Conservation (phyloP, 371 early-diverging fungal genomes). For the Dinochytrium kinnereticum region DNA sequence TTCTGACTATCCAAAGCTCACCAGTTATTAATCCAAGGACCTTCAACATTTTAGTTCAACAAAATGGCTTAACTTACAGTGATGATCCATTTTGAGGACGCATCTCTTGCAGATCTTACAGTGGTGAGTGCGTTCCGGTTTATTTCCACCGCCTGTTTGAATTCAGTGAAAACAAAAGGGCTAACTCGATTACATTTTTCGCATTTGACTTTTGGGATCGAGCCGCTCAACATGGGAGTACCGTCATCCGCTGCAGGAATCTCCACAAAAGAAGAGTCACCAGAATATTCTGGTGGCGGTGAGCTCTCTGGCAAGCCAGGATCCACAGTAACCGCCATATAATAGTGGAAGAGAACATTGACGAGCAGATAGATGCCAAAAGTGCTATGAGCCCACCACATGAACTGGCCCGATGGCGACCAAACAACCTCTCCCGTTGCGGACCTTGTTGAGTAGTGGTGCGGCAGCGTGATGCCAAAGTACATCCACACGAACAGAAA, state of each 20-base stretch:
- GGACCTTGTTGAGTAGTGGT: not conserved
- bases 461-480: conserved; percentile 32
- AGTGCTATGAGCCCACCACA: conserved; percentile 11
- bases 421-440: not conserved
- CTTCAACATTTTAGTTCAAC: not conserved
- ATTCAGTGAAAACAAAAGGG: too few relatives aligned
- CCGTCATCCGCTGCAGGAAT: too few relatives aligned
- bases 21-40: conserved; percentile 43
- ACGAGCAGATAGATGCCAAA: conserved; percentile 37
- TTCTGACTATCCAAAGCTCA: not conserved
- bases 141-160: conserved; percentile 33
- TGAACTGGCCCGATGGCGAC: not conserved
- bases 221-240: not conserved
- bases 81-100: conserved; percentile 32
- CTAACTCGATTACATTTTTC: conserved; percentile 4
- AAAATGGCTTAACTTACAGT: conserved; percentile 21
- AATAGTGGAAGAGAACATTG: conserved; percentile 44
- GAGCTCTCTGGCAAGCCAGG: conserved; percentile 39
- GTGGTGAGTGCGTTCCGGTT: conserved; percentile 92
- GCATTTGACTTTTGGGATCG: too few relatives aligned
- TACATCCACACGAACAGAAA: not conserved
- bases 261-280: not conserved
- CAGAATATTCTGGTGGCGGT: not conserved
- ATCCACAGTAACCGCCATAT: conserved; percentile 29
- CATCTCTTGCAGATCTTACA: conserved; percentile 81